Evolutionary conservation across 352 stramenopile genomes (phyloP), one percentile per base, ranked within the genome.

Genomic region (Pythium plurisporium): DNA sequence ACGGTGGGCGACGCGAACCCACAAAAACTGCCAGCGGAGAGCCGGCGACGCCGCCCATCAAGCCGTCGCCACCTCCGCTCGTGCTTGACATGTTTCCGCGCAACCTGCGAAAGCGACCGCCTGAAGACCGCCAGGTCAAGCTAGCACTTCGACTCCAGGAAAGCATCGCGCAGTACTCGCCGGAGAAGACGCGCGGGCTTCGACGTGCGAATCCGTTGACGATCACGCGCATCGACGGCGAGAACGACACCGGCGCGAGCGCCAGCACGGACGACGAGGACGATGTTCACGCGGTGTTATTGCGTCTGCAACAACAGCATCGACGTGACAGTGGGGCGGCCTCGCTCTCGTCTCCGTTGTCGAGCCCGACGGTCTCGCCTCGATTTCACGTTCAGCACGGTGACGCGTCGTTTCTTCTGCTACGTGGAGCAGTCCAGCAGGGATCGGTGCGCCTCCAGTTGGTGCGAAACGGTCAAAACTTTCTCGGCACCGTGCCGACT

Each of bases 391-490:
- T 61, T 8, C 20, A 66, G 42, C 49, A 57, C 30, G 56, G 52
- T 9, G 74, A 82, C 31, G 52, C 59, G 14, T 88, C 79, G n/a
- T 69, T 82, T 12, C 50, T 67, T 5, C 38, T 85, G 40, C 64
- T 91, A 10, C 76, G 69, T 7, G 55, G 73, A 36, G 81, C 79
- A 3, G 78, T 89, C 26, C 53, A 82, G 0, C 68, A 87, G 34
- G 75, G 81, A 20, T 64, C 74, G 0, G 66, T 64, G 7, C 73
- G 81, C 1, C 54, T 89, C 9, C 74, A 73, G 6, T 52, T 71
- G 0, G 76, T 74, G 1, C 70, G 73, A 23, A 87, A 87, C 37
- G 79, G 79, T 4, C 58, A 63, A 5, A 66, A 66, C 25, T 74
- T 89, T 27, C 62, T 89, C 38, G 53, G 69, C 3, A 56, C 72